These are phyloP conservation scores for Penicillium oxalicum DNA, from an alignment of 2,329 filamentous ascomycete species.

Conservation along the genomic window DNA sequence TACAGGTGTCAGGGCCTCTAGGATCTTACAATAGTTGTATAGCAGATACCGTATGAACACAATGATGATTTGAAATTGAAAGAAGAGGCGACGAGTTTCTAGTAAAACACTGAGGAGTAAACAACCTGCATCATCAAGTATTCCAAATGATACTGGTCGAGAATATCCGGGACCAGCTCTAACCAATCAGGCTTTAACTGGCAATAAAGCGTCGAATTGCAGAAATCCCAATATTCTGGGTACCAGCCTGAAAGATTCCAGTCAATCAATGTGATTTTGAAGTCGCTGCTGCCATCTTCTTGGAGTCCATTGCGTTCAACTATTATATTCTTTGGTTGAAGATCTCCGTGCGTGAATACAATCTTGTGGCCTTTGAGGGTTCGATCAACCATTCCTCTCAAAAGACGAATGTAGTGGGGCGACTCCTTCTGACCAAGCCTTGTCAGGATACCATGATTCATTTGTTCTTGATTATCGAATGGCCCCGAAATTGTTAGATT, in stretches of 20 bases:
- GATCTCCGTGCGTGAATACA: conserved; percentile 4
- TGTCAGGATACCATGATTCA: conserved; percentile 10
- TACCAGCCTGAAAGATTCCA: conserved; percentile 6
- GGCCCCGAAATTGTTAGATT: conserved; percentile 12
- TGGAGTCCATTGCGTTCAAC: neutral
- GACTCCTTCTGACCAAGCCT: conserved; percentile 9
- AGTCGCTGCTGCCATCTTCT: neutral
- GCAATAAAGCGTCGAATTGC: conserved; percentile 2
- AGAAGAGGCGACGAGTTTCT: neutral
- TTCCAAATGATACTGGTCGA: neutral
- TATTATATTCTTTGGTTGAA: conserved; percentile 2
- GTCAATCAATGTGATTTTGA: conserved; percentile 3
- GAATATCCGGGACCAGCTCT: neutral
- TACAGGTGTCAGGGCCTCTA: neutral
- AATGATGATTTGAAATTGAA: neutral
- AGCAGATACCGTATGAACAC: no score
- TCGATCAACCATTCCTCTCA: conserved; percentile 9
- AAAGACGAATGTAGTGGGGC: conserved; percentile 11
- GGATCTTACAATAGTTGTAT: no score
- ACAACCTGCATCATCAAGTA: conserved; percentile 3
- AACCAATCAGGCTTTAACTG: conserved; percentile 3
- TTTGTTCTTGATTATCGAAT: conserved; percentile 11
- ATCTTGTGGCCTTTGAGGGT: conserved; percentile 12
- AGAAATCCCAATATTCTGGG: neutral
- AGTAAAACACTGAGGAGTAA: conserved; percentile 4